These are phyloP conservation scores for Heracleum sosnowskyi DNA, from an alignment of 129 eudicot species.

Conservation along the genomic window DNA sequence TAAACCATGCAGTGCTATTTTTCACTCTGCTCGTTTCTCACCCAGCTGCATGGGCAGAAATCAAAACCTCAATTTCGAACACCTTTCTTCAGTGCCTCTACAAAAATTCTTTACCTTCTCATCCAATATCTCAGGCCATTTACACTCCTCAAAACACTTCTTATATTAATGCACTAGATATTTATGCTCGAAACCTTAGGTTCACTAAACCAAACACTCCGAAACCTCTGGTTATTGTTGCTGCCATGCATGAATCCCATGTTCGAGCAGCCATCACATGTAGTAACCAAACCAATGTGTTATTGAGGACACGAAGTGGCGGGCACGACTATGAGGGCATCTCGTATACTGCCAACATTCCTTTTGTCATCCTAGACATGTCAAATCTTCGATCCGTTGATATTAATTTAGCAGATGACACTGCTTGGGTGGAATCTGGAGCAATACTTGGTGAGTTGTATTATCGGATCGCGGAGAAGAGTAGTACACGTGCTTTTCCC, in stretches of 20 bases:
- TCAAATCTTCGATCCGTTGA: conserved; percentile 23
- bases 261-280: conserved; percentile 28
- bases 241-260: conserved; percentile 30
- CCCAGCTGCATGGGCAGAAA: conserved; percentile 4
- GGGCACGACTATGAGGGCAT: conserved; percentile 54
- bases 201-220: conserved; percentile 25
- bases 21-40: not conserved
- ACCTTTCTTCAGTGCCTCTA: conserved; percentile 30
- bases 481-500: conserved; percentile 34
- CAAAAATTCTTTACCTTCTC: conserved; percentile 10
- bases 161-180: conserved; percentile 17
- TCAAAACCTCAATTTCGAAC: not conserved
- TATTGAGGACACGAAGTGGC: conserved; percentile 37
- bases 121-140: conserved; percentile 18
- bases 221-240: conserved; percentile 22
- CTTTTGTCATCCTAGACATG: conserved; percentile 44
- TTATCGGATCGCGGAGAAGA: conserved; percentile 32
- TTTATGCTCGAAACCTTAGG: conserved; percentile 33
- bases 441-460: conserved; percentile 43
- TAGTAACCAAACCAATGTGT: conserved; percentile 28
- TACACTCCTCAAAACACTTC: conserved; percentile 29
- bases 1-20: not conserved
- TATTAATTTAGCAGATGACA: conserved; percentile 21
- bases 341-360: conserved; percentile 29
- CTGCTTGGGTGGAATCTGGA: conserved; percentile 51